Evolutionary conservation across 257 asterid genomes (phyloP).

Genomic region (Gentiana straminea): DNA sequence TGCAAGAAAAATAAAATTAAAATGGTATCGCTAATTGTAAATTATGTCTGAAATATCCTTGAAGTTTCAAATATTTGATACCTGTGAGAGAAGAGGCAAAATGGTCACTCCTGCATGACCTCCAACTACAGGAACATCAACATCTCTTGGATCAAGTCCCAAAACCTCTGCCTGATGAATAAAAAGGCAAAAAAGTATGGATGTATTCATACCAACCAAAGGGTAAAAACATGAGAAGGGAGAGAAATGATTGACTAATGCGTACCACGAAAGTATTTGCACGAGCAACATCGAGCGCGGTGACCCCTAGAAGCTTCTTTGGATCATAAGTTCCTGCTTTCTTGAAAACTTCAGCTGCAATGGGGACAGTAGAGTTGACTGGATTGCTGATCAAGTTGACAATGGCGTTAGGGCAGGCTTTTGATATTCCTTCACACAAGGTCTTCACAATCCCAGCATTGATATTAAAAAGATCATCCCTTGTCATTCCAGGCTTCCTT

Average conservation of each 20-base stretch:
- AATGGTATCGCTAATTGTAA: not conserved
- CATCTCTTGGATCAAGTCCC: slow-evolving; percentile 90
- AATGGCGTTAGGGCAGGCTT: slow-evolving; percentile 68
- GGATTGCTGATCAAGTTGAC: slow-evolving; percentile 88
- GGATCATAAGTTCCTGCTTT: slow-evolving; percentile 83
- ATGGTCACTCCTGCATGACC: slow-evolving; percentile 95
- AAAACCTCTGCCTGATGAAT: slow-evolving; percentile 70
- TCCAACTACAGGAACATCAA: slow-evolving; percentile 81
- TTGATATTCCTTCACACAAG: slow-evolving; percentile 68
- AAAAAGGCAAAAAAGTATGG: not conserved
- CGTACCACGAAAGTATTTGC: slow-evolving; percentile 87
- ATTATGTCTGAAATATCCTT: not conserved
- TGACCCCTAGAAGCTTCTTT: slow-evolving; percentile 76
- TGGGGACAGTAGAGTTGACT: slow-evolving; percentile 82
- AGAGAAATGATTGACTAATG: not conserved
- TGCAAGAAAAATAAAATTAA: slow-evolving; percentile 16
- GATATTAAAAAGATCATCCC: slow-evolving; percentile 83
- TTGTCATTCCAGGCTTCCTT: slow-evolving; percentile 89
- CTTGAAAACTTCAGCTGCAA: slow-evolving; percentile 95
- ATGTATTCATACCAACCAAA: slow-evolving; percentile 1
- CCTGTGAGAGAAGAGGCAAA: slow-evolving; percentile 92
- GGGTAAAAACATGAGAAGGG: not conserved
- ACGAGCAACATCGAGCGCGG: slow-evolving; percentile 88
- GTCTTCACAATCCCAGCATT: slow-evolving; percentile 88
- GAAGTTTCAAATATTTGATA: slow-evolving; percentile 5